Percentiles rank a stretch among this genome's conserved stretches.
Conservation (phyloP, 192 early-diverging fungal genomes). For the Podila verticillata region DNA sequence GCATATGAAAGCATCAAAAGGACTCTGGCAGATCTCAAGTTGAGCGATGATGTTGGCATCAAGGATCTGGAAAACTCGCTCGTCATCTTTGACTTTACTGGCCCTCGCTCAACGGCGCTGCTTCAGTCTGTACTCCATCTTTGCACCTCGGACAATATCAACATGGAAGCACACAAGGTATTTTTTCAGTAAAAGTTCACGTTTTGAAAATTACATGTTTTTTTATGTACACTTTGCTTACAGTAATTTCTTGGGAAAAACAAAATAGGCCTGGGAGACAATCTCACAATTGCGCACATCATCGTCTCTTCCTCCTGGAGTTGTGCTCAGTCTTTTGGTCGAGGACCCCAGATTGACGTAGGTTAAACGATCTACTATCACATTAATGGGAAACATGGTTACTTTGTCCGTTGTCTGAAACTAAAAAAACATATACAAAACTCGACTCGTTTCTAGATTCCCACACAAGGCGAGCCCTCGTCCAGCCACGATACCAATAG, state of each 20-base stretch:
- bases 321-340: conserved; percentile 80
- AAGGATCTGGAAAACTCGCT: conserved; percentile 68
- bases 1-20: conserved; percentile 48
- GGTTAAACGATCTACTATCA: neutral
- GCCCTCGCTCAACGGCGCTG: conserved; percentile 82
- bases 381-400: too few species aligned
- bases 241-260: too few species aligned
- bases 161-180: conserved; percentile 56
- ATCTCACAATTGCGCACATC: conserved; percentile 67
- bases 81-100: conserved; percentile 87
- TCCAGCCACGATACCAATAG: conserved; percentile 32
- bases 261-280: conserved; percentile 55
- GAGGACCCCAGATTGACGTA: conserved; percentile 88
- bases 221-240: too few species aligned
- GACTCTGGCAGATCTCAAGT: conserved; percentile 17
- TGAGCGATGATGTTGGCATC: conserved; percentile 9
- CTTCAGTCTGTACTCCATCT: conserved; percentile 71
- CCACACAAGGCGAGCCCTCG: conserved; percentile 60
- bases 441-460: conserved; percentile 46
- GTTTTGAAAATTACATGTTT: too few species aligned
- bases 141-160: conserved; percentile 12
- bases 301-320: conserved; percentile 80
- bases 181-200: too few species aligned
- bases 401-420: too few species aligned
- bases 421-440: too few species aligned